Base-by-base conservation (phyloP, 1,139 yeast species). In the Pichia sp. region DNA sequence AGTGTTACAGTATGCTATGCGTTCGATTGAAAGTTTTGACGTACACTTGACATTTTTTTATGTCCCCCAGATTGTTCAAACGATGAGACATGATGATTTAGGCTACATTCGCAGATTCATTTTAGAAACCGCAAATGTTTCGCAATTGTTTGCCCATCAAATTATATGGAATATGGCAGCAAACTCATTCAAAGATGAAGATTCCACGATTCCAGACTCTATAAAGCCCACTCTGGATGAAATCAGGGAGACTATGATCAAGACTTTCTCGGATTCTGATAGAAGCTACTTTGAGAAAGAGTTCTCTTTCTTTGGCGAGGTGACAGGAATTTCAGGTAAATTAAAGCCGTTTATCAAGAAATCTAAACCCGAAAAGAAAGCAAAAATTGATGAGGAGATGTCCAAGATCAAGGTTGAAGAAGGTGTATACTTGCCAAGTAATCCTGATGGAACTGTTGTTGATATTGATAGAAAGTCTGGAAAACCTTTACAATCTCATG, bases 141-240 rank as follows among this genome's bases (percentile, higher is more conserved):
- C 95, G 41, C 95, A 88, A 64, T 75, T 92, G 59, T 95, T 95
- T 75, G 92, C 98, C 0, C 99, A 95, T 70, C 99, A 95, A 71
- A 92, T 95, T 61, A 90, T 93, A 59, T 95, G 99, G 99, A 95
- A 95, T 66, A 90, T 95, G 87, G 74, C 87, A 65, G 99, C 99
- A 1, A 95, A 95, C 68, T 82, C 92, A 60, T 93, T 80, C 70
- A 87, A 85, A 64, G 99, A 90, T 68, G 98, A 93, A 65, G 96
- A 90, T 31, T 85, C 87, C 0, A 75, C 80, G 0, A 77, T 79
- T 5, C 96, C 96, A 4, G 97, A 93, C 71, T 75, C 81, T 0
- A 75, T 93, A 61, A 92, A 93, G 68, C 97, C 98, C 0, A 79
- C 80, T 1, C 77, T 93, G 61, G 97, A 92, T 67, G 76, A 77